Evolutionary conservation across 2,329 filamentous ascomycete genomes (phyloP).

Genomic region (Trichoderma simmonsii): DNA sequence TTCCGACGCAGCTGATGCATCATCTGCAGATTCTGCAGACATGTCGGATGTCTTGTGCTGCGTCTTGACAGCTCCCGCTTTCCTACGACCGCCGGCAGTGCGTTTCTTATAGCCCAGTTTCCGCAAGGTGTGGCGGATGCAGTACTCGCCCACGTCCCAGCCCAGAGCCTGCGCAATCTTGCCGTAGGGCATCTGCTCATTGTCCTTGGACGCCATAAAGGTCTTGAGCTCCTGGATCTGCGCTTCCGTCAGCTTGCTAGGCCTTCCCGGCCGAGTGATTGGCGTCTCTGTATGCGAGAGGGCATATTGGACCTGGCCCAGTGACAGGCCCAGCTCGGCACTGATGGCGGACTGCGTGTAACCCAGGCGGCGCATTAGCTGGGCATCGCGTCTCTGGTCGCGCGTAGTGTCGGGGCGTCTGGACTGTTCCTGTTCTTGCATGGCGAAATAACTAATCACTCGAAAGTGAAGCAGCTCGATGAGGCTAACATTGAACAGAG

Average conservation of each 20-base stretch:
- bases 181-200: slow-evolving; percentile 5
- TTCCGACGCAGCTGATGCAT: not conserved
- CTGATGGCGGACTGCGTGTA: slow-evolving; percentile 10
- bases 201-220: slow-evolving; percentile 7
- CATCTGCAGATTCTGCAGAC: not conserved
- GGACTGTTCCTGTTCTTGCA: not conserved
- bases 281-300: slow-evolving; percentile 12
- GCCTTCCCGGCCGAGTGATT: not conserved
- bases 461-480: not conserved
- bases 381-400: slow-evolving; percentile 9
- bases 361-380: slow-evolving; percentile 11
- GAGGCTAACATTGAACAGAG: not conserved
- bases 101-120: slow-evolving; percentile 1
- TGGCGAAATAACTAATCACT: not conserved
- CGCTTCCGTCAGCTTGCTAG: not conserved
- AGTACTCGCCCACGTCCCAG: slow-evolving; percentile 14
- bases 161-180: slow-evolving; percentile 4
- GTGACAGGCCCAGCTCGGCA: not conserved
- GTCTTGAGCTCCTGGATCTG: slow-evolving; percentile 5
- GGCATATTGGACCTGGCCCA: slow-evolving; percentile 5
- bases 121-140: slow-evolving; percentile 8
- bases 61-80: not conserved
- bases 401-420: slow-evolving; percentile 4
- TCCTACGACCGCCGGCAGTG: not conserved
- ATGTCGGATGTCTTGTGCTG: not conserved